Evolutionary conservation across 1,284 basidiomycete genomes (phyloP), one percentile per base, ranked within the genome.

Genomic region (Marasmius tenuissimus): DNA sequence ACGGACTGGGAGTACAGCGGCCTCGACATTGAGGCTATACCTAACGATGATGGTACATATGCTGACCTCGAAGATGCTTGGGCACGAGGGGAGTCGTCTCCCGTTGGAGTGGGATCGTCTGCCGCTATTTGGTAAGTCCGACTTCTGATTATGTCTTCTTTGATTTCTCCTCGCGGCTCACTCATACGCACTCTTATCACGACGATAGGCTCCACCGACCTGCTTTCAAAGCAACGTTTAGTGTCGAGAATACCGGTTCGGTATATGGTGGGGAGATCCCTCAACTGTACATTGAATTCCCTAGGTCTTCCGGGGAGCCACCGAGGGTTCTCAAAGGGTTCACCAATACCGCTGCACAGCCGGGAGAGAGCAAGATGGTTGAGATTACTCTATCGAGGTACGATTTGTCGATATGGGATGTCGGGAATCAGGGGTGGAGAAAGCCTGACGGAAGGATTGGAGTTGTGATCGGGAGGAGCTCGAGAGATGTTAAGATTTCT

Each of bases 381-480:
- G 68, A 65, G 48, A 69, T 84, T 56, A 71, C 73, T 34, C 69
- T 83, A 22, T 77, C 79, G 35, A 72, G 79, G 45, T 76, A 80
- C 63, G 76, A 80, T 55, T 68, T 84, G 52, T 80, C 77, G 39
- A 69, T 82, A 42, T 84, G 82, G 82, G 79, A 83, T 63, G 73
- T 75, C 11, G 73, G 65, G 6, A 69, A 71, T 49, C 85, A 86
- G 69, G 81, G 81, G 6, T 87, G 84, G 85, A 72, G 72, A 64
- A 79, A 77, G 65, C 82, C 83, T 0, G 59, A 71, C 10, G 84
- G 83, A 2, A 69, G 62, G 58, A 79, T 84, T 63, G 73, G 72
- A 22, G 69, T 85, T 58, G 73, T 75, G 2, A 71, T 86, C n/a
- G 84, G 84, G 38, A 76, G 80, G 62, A 86, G 85, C 69, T 84